Evolutionary conservation across 495 filamentous ascomycete genomes (phyloP).

Genomic region (Penicillium crystallinum): DNA sequence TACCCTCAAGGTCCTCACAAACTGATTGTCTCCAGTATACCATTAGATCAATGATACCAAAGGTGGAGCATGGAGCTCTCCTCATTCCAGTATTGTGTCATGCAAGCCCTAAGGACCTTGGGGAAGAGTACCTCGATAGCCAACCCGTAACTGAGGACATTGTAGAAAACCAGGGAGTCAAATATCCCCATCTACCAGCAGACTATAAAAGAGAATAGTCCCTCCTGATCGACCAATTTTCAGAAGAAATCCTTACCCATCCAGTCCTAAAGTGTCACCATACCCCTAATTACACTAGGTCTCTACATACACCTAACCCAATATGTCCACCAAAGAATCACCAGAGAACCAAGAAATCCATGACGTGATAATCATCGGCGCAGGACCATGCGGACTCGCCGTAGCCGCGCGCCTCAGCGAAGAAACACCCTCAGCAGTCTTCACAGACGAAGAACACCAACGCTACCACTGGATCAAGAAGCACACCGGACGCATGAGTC

Average conservation of each 20-base stretch:
- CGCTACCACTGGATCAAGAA: slow-evolving; percentile 61
- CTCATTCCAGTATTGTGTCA: slow-evolving; percentile 1
- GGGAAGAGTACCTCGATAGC: slow-evolving; percentile 35
- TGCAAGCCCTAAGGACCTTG: slow-evolving; percentile 31
- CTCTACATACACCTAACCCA: background rate
- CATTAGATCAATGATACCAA: background rate
- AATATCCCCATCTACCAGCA: background rate
- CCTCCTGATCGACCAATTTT: background rate
- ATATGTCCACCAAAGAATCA: slow-evolving; percentile 1
- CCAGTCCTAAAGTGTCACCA: background rate
- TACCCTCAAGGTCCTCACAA: slow-evolving; percentile 24
- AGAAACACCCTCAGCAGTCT: slow-evolving; percentile 56
- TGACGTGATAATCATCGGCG: slow-evolving; percentile 59
- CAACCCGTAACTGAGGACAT: slow-evolving; percentile 15
- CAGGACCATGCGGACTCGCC: slow-evolving; percentile 58
- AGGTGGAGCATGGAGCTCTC: slow-evolving; percentile 5
- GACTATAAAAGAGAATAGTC: slow-evolving; percentile 4
- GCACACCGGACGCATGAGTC: slow-evolving; percentile 43
- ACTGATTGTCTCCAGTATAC: background rate
- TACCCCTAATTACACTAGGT: background rate
- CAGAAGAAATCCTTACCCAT: background rate
- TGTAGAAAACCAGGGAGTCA: slow-evolving; percentile 6
- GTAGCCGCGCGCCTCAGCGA: slow-evolving; percentile 56
- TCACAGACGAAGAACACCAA: slow-evolving; percentile 62
- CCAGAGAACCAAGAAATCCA: slow-evolving; percentile 28